Evolutionary conservation across 2,329 filamentous ascomycete species (phyloP), one percentile per base, ranked within the genome.

Genomic region (Colletotrichum tamarilloi): DNA sequence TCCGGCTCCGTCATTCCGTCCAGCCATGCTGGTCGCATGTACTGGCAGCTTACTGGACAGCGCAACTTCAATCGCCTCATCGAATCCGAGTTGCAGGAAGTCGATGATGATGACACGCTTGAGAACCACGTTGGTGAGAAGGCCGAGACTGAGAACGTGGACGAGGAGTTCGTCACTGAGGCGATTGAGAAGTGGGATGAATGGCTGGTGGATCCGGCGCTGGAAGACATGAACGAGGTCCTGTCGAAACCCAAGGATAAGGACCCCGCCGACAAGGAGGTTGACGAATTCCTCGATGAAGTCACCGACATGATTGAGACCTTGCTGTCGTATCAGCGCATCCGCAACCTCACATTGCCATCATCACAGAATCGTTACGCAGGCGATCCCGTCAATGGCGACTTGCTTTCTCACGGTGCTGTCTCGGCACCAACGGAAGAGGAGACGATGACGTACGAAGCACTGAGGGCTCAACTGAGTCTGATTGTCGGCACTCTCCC

Each of bases 241-340:
- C 84, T 89, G 78, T 87, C 87, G 62, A 80, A 82, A 53, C 81
- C 81, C 46, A 91, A 88, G 80, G 60, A 67, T 26, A 64, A 68
- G 53, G 53, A 73, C 9, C 28, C 53, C 22, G 72, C 53, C 28
- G 73, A 74, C 24, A 73, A 74, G 56, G 65, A 70, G 35, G 62
- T 63, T 22, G 73, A 73, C 19, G 73, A 73, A 63, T 84, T 95
- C 52, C 87, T 96, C 30, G 86, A 91, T 71, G 92, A 94, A 57
- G 92, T 95, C 42, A 93, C 92, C 1, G 93, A 95, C 78, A 85
- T 95, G 76, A 89, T 96, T 64, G 91, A 95, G 80, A 95, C 93
- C 1, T 85, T 96, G 11, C 87, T 93, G 24, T 96, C 94, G 0
- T 92, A 94, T 80, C 94, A 96, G 82, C 90, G 93, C 75, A 95